Base-by-base conservation (phyloP, 2,329 filamentous ascomycete species). In the Xylariales sp. region DNA sequence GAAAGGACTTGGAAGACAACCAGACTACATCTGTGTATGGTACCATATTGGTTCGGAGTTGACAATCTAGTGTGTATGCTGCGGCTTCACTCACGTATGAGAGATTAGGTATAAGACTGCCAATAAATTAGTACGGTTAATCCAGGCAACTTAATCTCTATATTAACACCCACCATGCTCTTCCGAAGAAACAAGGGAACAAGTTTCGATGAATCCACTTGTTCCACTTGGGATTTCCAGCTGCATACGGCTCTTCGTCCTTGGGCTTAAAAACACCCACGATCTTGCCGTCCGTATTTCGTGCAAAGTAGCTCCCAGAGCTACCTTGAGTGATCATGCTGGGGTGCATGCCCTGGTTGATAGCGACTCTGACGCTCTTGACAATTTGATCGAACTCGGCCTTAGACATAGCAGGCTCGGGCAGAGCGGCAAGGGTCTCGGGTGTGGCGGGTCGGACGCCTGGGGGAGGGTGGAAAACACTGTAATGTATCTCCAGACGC, bases 171-270 rank as follows among this genome's bases (percentile, higher is more conserved):
- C 79, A 89, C 87, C 94, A 98, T 53, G 95, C 94, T 76, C 96
- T 87, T 18, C 96, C 96, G 76, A 99, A 99, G 80, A 93, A 97
- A 82, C 97, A 99, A 8, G 96, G 96, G 74, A 99, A 98, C 71
- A 99, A 79, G 79, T 99, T 99, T 71, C 96, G 87, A 80, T 99
- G 96, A 83, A 99, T 94, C 96, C 96, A 99, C 81, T 99, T 99
- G 74, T 97, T 98, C 95, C 95, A 98, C 80, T 99, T 99, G 5
- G 96, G 96, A 78, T 99, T 99, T 73, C 93, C 92, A 39, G 93
- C 96, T 1, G 96, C 96, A 78, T 97, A 99, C 0, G 96, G 96
- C 80, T 99, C 97, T 82, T 99, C 96, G 75, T 99, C 96, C 81
- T 99, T 99, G 49, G 96, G 96, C 80, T 99, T 99, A 83, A 99